These are phyloP conservation scores for Penicillium polonicum DNA, from an alignment of 2,329 filamentous ascomycete species.

Conservation along the genomic window DNA sequence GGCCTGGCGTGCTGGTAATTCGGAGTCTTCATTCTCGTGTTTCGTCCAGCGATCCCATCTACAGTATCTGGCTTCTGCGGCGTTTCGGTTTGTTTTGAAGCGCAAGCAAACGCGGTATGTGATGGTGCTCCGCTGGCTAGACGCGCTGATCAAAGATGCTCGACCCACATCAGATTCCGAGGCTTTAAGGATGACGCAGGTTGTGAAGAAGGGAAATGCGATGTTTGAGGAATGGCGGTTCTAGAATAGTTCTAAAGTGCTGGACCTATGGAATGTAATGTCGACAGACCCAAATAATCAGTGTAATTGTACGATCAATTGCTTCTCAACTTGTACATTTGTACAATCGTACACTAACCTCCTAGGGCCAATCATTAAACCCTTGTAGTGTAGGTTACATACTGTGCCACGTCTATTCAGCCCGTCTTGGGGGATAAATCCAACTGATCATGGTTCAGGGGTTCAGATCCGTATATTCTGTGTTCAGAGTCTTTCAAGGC, in stretches of 20 bases:
- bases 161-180: constrained; percentile 37
- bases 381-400: too few species aligned
- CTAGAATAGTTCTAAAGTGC: background rate
- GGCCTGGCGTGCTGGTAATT: constrained; percentile 36
- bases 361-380: background rate
- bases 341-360: background rate
- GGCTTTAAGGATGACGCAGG: constrained; percentile 33
- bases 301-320: background rate
- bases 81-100: constrained; percentile 67
- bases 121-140: constrained; percentile 67
- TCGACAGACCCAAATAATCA: background rate
- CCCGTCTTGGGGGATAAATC: constrained; percentile 14
- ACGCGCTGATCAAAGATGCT: constrained; percentile 46
- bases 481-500: constrained; percentile 1
- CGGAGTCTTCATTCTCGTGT: constrained; percentile 49
- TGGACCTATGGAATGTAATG: background rate
- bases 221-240: constrained; percentile 42
- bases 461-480: background rate
- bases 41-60: constrained; percentile 61
- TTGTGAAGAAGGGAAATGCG: constrained; percentile 34
- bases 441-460: constrained; percentile 12
- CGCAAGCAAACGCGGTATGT: constrained; percentile 70
- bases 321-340: background rate
- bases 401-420: background rate
- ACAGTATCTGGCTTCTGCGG: constrained; percentile 64